phyloP scores from a whole-genome alignment of 139 green algal species.

The Diplosphaera chodatii region DNA sequence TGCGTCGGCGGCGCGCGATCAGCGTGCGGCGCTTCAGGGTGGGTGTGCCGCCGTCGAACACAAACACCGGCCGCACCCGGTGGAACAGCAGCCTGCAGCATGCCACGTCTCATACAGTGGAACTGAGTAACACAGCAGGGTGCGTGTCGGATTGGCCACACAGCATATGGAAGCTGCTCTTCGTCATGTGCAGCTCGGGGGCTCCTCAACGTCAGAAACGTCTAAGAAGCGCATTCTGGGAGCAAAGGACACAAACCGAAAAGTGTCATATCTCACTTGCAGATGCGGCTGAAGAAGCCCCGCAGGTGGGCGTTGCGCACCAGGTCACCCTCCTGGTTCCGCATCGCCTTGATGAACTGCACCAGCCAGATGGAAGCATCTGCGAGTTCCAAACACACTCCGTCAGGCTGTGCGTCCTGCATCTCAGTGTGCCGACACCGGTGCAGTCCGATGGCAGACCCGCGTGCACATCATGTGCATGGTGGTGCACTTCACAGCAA shows the following conservation, averaged over 20 bases:
- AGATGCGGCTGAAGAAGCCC: conserved; percentile 95
- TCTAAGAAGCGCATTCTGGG: too few relatives aligned
- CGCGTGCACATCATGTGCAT: too few relatives aligned
- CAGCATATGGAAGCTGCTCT: not conserved
- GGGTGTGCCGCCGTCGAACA: conserved; percentile 96
- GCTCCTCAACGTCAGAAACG: too few relatives aligned
- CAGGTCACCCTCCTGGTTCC: conserved; percentile 85
- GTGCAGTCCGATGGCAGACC: too few relatives aligned
- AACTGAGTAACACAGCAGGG: too few relatives aligned
- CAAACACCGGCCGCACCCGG: conserved; percentile 87
- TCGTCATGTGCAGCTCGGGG: too few relatives aligned
- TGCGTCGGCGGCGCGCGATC: conserved; percentile 39
- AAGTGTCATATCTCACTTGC: conserved; percentile 58
- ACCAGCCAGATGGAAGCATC: conserved; percentile 95
- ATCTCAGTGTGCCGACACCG: too few relatives aligned
- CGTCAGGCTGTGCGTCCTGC: too few relatives aligned
- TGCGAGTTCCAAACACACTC: too few relatives aligned
- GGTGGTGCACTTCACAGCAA: too few relatives aligned
- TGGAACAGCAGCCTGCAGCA: conserved; percentile 84
- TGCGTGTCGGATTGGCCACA: not conserved
- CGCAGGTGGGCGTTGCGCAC: conserved; percentile 91
- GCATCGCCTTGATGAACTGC: conserved; percentile 96
- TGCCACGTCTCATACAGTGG: too few relatives aligned
- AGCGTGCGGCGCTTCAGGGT: conserved; percentile 86
- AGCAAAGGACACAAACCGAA: too few relatives aligned